Percentiles rank a stretch among this genome's conserved stretches.
Conservation (phyloP, 768 basidiomycete genomes). For the Russula foetens region DNA sequence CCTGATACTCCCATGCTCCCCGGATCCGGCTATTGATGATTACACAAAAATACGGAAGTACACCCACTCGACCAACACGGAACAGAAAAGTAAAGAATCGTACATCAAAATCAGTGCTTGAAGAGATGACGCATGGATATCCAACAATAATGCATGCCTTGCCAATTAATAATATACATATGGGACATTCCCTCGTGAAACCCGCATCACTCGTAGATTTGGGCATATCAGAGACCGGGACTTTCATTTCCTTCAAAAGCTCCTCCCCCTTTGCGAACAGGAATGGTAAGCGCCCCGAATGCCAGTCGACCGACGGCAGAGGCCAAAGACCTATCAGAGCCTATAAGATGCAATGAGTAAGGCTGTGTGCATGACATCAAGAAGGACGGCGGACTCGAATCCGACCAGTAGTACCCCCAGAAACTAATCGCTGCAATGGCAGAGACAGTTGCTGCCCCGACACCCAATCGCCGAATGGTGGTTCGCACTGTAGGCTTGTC, state of each 20-base stretch:
- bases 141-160: background rate
- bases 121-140: background rate
- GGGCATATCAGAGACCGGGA: background rate
- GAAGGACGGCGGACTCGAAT: conserved; percentile 6
- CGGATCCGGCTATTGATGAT: background rate
- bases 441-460: conserved; percentile 9
- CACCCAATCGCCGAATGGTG: conserved; percentile 14
- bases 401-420: conserved; percentile 18
- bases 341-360: background rate
- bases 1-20: no score
- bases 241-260: background rate
- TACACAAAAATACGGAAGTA: background rate
- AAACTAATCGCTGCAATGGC: conserved; percentile 12
- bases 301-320: background rate
- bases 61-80: background rate
- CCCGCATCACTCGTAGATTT: background rate
- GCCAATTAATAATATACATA: conserved; percentile 6
- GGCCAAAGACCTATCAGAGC: background rate
- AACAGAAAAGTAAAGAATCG: background rate
- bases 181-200: background rate
- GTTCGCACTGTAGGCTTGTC: conserved; percentile 5
- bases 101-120: background rate
- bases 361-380: background rate
- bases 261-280: background rate
- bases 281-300: background rate